phyloP scores from a whole-genome alignment of 257 asterid genomes.

The Solanum sparsipilum region DNA sequence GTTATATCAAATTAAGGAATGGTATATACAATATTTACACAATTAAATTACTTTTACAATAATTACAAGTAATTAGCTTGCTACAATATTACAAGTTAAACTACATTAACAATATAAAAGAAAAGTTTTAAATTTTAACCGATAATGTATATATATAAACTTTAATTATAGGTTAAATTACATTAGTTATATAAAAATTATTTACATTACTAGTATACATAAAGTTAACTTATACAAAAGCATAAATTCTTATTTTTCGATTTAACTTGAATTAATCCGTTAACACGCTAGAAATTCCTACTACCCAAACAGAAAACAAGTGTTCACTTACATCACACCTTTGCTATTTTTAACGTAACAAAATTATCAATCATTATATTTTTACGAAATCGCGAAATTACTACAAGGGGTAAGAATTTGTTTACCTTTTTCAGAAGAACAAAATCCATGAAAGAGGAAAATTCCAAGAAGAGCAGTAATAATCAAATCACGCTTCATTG shows the following conservation, averaged over 20 bases:
- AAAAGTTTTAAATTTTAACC: too few species aligned
- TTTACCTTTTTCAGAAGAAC: conserved; percentile 40
- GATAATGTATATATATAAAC: neutral
- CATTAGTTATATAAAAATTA: neutral
- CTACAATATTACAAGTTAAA: neutral
- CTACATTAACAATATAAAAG: neutral
- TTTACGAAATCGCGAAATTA: neutral
- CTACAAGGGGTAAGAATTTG: neutral
- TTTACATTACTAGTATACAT: neutral
- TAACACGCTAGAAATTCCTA: neutral
- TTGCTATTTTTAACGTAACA: neutral
- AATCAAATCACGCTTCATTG: conserved; percentile 11
- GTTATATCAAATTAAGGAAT: neutral
- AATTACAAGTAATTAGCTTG: neutral
- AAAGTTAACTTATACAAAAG: neutral
- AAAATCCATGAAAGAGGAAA: conserved; percentile 34
- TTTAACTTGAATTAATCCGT: neutral
- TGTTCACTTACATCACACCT: neutral
- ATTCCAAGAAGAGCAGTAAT: conserved; percentile 24
- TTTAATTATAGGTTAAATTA: neutral
- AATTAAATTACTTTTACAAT: neutral
- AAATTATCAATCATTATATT: neutral
- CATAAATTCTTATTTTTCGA: neutral
- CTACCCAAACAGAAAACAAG: neutral
- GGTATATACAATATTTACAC: neutral